Base-by-base conservation (phyloP, 768 basidiomycete species). In the Hortiboletus flavorubellus region DNA sequence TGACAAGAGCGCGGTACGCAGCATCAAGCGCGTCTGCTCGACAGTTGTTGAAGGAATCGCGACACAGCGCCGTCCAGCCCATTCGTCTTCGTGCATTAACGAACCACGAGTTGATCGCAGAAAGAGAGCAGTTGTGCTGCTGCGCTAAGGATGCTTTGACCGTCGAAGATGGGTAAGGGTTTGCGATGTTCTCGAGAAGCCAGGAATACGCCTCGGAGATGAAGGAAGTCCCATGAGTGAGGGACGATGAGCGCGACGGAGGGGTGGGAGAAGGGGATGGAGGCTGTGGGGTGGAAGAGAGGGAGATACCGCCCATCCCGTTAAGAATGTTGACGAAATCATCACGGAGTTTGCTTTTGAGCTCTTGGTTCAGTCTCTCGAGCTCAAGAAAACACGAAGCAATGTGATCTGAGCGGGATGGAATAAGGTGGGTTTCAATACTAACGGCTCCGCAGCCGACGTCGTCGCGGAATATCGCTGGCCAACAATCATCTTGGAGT, bases 41-140 rank as follows among this genome's bases (percentile, higher is more conserved):
- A 5, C 66, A 63, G 1, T 60, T 64, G 1, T 46, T 15, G 35
- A 73, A 70, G 3, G 30, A 2, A 11, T 61, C 55, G 2, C 66
- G 66, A 26, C 76, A 74, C 0, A 81, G 30, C 0, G 49, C 10
- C 5, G 76, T 81, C 82, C 82, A 83, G 0, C 81, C 81, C 0
- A 81, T 81, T 0, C 80, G 73, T 12, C 75, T 72, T 1, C 81
- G 68, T 3, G 66, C 72, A 16, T 76, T 74, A 6, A 72, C 57
- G 30, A 82, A 83, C 82, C 82, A 84, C 0, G 64, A 51, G 53
- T 74, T 74, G 30, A 84, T 51, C 0, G 72, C 64, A 23, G 69
- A 73, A 1, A 67, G 2, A 0, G 67, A 18, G 2, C 57, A 66
- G 0, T 64, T 60, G 0, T 73, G 60, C 2, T 51, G 35, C 0